Base-by-base conservation (phyloP, 108 stramenopile species). In the Skeletonema marinoi region DNA sequence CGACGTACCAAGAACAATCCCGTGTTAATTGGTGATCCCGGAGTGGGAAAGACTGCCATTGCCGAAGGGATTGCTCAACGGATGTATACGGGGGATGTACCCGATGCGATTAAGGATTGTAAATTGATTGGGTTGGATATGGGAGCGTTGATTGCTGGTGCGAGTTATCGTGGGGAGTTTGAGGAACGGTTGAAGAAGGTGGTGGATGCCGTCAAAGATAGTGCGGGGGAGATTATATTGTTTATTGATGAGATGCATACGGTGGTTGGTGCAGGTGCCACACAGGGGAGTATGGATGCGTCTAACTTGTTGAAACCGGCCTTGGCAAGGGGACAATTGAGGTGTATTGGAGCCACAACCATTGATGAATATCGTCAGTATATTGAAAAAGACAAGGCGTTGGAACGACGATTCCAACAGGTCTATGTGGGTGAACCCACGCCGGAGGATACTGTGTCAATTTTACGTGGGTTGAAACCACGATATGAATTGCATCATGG, bases 181-280 rank as follows among this genome's bases (percentile, higher is more conserved):
- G 99, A 99, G 76, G 99, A 98, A 81, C 92, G 99, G 38, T 82
- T 99, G 33, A 98, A 99, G 90, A 89, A 96, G 13, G 99, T 99
- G 19, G 78, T 99, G 75, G 97, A 97, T 77, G 98, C 98, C 70
- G 97, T 98, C 0, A 90, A 92, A 36, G 90, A 92, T 41, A 92
- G 96, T 71, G 92, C 96, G 17, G 98, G 98, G 13, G 90, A 97
- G 60, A 92, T 99, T 61, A 92, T 99, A 61, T 74, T 98, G 56
- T 99, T 99, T 82, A 97, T 99, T 78, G 99, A 99, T 84, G 99
- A 99, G 82, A 96, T 99, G 86, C 99, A 99, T 83, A 96, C 97
- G 8, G 95, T 99, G 4, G 97, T 99, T 6, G 99, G 99, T 5
- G 98, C 98, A 32, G 99, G 99, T 5, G 80, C 90, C 5, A 89